Conservation (phyloP, 129 eudicot species). For the Saussurea involucrata region DNA sequence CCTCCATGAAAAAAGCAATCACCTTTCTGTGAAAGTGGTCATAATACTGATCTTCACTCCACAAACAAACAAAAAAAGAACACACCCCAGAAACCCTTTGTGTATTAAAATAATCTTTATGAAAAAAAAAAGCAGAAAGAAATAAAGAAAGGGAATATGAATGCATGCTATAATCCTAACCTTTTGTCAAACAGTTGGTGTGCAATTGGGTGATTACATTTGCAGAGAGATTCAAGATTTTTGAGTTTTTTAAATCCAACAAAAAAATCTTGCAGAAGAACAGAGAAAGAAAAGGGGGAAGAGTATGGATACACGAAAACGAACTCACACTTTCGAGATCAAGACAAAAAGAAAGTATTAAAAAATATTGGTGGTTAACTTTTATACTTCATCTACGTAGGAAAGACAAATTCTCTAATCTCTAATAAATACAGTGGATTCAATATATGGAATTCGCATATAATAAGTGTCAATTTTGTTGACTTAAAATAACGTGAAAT, state of each 20-base stretch:
- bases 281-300: constrained; percentile 23
- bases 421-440: neutral
- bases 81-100: neutral
- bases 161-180: constrained; percentile 43
- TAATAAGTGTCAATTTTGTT: neutral
- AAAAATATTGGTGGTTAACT: constrained; percentile 33
- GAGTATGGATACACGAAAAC: constrained; percentile 59
- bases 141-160: constrained; percentile 1
- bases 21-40: constrained; percentile 78
- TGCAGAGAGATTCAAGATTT: constrained; percentile 45
- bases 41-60: constrained; percentile 36
- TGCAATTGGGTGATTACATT: constrained; percentile 40
- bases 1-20: constrained; percentile 59
- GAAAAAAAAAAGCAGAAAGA: constrained; percentile 6
- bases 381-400: constrained; percentile 33
- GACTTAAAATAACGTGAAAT: too few species aligned
- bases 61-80: constrained; percentile 35
- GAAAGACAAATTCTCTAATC: constrained; percentile 25
- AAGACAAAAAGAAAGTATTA: constrained; percentile 15
- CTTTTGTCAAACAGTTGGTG: constrained; percentile 36
- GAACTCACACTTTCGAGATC: constrained; percentile 35
- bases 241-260: neutral
- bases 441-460: constrained; percentile 14
- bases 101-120: neutral
- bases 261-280: constrained; percentile 9